Evolutionary conservation across 208 protist species (phyloP), one percentile per base, ranked within the genome.

Genomic region (Trypanosoma theileri): DNA sequence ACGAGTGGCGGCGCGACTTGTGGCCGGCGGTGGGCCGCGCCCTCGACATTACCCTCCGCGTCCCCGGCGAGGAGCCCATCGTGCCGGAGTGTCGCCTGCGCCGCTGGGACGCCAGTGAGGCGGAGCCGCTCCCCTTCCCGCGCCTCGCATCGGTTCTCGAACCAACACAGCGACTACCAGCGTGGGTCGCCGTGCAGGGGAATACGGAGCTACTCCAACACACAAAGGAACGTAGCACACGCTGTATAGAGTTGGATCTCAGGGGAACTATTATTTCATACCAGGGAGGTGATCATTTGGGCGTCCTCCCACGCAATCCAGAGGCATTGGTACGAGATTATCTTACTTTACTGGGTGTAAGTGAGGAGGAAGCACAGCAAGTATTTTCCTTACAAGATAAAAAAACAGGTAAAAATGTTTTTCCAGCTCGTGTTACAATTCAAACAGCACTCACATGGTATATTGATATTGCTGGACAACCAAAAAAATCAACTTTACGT

Each of bases 201-300:
- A 95, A 96, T 62, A 70, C 82, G 51, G 92, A 97, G 74, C 79
- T 97, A 14, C 80, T 97, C 24, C 66, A 71, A n/a, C 42, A 62
- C 40, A 53, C 52, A 1, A 58, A 62, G 3, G 71, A 51, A 0
- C 83, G 93, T 54, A 95, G 88, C 40, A 98, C 93, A 63, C 80
- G 80, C 8, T 84, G 79, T 58, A 89, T 98, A 40, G 92, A 96
- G 42, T 87, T 98, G 51, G 82, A 84, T 71, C 84, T 97, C 46
- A 62, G 35, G 22, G 80, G 81, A 51, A 93, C 88, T 10, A 92
- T 93, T 67, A 93, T 97, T 46, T 93, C 89, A 31, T 95, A 95
- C 80, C 86, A 98, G 69, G 89, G 93, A 13, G 97, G 97, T 21
- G 97, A 99, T 77, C 96, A 99, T 79, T 71, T 98, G 7, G 97